Percentiles rank a stretch among this genome's conserved stretches.
phyloP scores from a whole-genome alignment of 2,329 filamentous ascomycete species.

The Diplodia scrobiculata region DNA sequence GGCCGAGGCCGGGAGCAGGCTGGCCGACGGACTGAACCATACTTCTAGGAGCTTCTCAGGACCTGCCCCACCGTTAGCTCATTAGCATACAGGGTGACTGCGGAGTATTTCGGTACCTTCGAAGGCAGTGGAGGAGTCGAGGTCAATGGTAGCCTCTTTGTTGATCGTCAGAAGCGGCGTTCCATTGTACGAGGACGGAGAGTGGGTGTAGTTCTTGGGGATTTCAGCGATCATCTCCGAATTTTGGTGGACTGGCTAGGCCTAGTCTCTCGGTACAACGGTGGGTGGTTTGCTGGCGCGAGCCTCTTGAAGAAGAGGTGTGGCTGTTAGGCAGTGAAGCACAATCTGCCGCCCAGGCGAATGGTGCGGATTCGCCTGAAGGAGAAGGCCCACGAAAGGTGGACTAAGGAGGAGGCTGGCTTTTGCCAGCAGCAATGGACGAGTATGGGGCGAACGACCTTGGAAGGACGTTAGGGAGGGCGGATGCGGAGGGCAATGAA shows the following conservation, averaged over 20 bases:
- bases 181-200: slow-evolving; percentile 72
- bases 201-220: slow-evolving; percentile 78
- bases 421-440: slow-evolving; percentile 75
- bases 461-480: slow-evolving; percentile 83
- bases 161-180: slow-evolving; percentile 95
- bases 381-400: slow-evolving; percentile 87
- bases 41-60: slow-evolving; percentile 98
- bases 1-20: slow-evolving; percentile 69
- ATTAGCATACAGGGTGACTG: background rate
- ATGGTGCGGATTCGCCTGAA: slow-evolving; percentile 85
- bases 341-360: slow-evolving; percentile 98
- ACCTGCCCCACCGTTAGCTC: slow-evolving; percentile 53
- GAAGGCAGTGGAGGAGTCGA: slow-evolving; percentile 95
- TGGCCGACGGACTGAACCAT: slow-evolving; percentile 86
- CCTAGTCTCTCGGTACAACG: slow-evolving; percentile 14
- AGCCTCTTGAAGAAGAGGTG: slow-evolving; percentile 18
- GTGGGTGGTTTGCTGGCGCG: background rate
- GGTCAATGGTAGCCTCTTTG: slow-evolving; percentile 85
- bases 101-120: slow-evolving; percentile 63
- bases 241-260: slow-evolving; percentile 6
- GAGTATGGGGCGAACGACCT: slow-evolving; percentile 60
- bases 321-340: slow-evolving; percentile 65
- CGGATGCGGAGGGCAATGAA: slow-evolving; percentile 79
- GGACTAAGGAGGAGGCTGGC: slow-evolving; percentile 70
- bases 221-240: slow-evolving; percentile 83